A percentile compares a stretch with the other conserved stretches of the same genome.
phyloP scores from a whole-genome alignment of 306 rosid species.

The Quillaja saponaria region DNA sequence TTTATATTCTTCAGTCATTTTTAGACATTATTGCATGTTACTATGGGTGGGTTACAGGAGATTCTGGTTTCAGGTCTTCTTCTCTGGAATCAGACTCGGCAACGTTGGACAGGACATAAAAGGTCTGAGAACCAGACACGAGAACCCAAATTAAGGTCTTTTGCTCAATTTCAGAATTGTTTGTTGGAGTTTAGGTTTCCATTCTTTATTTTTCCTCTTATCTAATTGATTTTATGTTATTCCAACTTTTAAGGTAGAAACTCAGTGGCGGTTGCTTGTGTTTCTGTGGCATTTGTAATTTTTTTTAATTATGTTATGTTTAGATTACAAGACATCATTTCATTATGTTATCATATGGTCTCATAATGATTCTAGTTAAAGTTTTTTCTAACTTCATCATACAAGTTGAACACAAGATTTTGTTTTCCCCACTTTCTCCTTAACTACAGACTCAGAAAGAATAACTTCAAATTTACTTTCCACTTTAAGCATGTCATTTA shows the following conservation, averaged over 20 bases:
- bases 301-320: neutral
- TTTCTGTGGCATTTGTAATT: neutral
- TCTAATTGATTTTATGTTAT: neutral
- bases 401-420: neutral
- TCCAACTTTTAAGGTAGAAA: neutral
- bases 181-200: conserved; percentile 1
- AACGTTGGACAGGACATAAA: conserved; percentile 77
- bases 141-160: conserved; percentile 83
- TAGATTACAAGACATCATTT: neutral
- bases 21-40: conserved; percentile 10
- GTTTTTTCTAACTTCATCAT: too few species aligned
- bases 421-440: neutral
- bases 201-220: neutral
- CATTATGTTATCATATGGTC: neutral
- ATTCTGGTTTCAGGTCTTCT: conserved; percentile 65
- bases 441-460: neutral
- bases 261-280: neutral
- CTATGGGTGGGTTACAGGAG: neutral
- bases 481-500: too few species aligned
- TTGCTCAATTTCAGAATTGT: conserved; percentile 25
- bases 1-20: neutral
- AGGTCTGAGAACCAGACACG: conserved; percentile 45
- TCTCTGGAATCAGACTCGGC: conserved; percentile 92
- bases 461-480: too few species aligned
- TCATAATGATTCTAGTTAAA: too few species aligned